phyloP scores from a whole-genome alignment of 805 yeast genomes.

The Peterozyma xylosa region DNA sequence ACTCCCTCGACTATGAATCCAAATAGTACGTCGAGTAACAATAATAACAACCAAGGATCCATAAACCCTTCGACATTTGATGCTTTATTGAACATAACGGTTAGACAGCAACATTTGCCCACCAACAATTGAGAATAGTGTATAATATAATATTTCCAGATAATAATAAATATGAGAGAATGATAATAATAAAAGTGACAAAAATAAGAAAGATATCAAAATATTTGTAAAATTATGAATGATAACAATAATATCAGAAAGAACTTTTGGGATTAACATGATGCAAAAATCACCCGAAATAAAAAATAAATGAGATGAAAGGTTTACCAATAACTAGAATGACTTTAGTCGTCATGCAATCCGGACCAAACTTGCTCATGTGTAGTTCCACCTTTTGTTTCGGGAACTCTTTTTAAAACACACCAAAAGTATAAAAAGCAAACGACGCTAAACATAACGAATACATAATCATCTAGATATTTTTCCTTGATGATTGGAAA shows the following conservation, averaged over 20 bases:
- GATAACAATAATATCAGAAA: no score
- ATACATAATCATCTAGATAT: background rate
- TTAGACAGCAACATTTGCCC: conserved; percentile 3
- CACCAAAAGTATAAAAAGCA: background rate
- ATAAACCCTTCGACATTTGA: conserved; percentile 7
- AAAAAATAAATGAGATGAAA: no score
- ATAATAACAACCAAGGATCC: conserved; percentile 3
- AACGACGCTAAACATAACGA: background rate
- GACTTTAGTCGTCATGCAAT: background rate
- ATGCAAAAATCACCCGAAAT: no score
- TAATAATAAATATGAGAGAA: background rate
- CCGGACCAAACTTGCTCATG: background rate
- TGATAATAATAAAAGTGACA: no score
- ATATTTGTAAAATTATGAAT: no score
- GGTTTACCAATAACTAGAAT: background rate
- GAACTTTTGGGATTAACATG: no score
- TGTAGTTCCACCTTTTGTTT: background rate
- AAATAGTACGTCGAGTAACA: background rate
- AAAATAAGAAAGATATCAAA: no score
- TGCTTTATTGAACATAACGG: conserved; percentile 7
- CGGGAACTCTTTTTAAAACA: background rate
- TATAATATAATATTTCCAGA: background rate
- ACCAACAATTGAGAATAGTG: no score
- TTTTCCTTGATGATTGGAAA: background rate
- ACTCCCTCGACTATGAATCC: background rate